These are phyloP conservation scores for Kodamaea ohmeri DNA, from an alignment of 1,139 yeast species.

Conservation along the genomic window DNA sequence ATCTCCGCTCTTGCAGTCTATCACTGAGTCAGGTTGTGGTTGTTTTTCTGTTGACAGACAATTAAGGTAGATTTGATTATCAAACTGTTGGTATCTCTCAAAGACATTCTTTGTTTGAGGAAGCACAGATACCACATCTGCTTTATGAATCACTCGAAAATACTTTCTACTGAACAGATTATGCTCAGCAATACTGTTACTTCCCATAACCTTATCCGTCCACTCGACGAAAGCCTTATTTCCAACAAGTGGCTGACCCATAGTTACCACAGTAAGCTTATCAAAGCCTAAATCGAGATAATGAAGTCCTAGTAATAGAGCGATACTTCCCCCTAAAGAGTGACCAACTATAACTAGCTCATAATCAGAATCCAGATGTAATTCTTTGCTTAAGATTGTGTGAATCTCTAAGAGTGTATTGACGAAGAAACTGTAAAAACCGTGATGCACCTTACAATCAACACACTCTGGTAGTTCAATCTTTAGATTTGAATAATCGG, in stretches of 20 bases:
- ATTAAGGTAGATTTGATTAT: constrained; percentile 47
- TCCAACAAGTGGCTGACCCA: constrained; percentile 55
- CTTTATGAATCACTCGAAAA: constrained; percentile 44
- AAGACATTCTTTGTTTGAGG: constrained; percentile 32
- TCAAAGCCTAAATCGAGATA: constrained; percentile 36
- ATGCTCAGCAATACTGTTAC: constrained; percentile 21
- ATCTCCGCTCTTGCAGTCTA: constrained; percentile 31
- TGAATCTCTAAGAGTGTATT: constrained; percentile 32
- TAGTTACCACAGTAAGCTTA: constrained; percentile 37
- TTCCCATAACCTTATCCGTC: constrained; percentile 37
- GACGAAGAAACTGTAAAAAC: constrained; percentile 38
- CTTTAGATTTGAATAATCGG: constrained; percentile 27
- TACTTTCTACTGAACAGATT: constrained; percentile 28
- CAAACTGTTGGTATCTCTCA: constrained; percentile 37
- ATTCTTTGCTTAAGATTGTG: constrained; percentile 23
- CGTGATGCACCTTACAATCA: constrained; percentile 47
- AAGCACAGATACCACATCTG: constrained; percentile 45
- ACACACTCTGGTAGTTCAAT: constrained; percentile 30
- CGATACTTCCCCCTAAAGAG: constrained; percentile 52
- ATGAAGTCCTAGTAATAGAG: constrained; percentile 38
- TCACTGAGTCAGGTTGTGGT: constrained; percentile 31
- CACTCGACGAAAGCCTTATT: constrained; percentile 39
- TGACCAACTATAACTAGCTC: constrained; percentile 47
- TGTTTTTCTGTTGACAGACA: constrained; percentile 27
- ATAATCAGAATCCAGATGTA: constrained; percentile 21